Evolutionary conservation across 129 eudicot genomes (phyloP).

Genomic region (Artemisia annua): DNA sequence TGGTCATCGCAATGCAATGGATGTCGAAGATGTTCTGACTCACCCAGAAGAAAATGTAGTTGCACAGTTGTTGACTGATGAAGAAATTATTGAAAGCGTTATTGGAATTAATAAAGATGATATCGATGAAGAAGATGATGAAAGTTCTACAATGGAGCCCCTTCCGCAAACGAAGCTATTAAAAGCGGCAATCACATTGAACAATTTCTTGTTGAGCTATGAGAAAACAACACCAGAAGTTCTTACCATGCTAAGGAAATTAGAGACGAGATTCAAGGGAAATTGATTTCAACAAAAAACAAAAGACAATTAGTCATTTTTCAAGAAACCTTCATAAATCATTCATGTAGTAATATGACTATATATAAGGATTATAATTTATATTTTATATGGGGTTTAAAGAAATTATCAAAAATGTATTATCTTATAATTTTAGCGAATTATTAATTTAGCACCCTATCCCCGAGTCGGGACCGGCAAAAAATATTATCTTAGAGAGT

Average conservation of each 20-base stretch:
- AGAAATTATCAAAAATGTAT: conserved; percentile 3
- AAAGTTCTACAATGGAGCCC: conserved; percentile 17
- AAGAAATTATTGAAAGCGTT: conserved; percentile 14
- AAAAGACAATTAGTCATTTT: no score
- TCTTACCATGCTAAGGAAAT: conserved; percentile 26
- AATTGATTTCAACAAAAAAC: no score
- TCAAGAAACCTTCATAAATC: no score
- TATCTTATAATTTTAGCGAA: conserved; percentile 43
- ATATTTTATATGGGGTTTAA: conserved; percentile 31
- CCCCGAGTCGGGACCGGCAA: conserved; percentile 34
- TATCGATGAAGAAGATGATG: conserved; percentile 28
- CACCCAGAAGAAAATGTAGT: no score
- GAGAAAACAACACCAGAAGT: conserved; percentile 17
- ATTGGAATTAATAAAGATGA: conserved; percentile 34
- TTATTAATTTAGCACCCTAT: conserved; percentile 36
- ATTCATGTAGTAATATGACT: no score
- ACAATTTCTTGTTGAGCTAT: conserved; percentile 25
- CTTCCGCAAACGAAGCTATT: no score
- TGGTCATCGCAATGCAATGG: no score
- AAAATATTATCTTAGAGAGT: conserved; percentile 42
- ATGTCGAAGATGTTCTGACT: no score
- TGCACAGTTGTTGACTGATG: no score
- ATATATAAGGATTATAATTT: no score
- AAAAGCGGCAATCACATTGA: conserved; percentile 29
- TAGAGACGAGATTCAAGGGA: no score